Evolutionary conservation across 768 basidiomycete genomes (phyloP), one percentile per base, ranked within the genome.

Genomic region (Leccinellum rugosiceps): DNA sequence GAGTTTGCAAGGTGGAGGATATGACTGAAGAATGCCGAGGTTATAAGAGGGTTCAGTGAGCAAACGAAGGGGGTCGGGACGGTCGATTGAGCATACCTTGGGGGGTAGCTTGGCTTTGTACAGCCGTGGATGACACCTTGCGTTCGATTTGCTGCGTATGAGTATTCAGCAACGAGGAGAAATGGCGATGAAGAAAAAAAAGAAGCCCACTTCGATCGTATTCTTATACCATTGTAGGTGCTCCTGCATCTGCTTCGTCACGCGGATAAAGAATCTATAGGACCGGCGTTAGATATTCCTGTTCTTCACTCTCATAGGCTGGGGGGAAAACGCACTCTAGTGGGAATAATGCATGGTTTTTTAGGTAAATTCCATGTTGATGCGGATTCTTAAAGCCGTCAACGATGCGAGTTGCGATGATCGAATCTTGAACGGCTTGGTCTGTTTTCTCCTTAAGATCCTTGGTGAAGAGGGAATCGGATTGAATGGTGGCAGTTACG

Each of bases 371-470:
- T 21, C 82, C 84, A 57, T 84, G 81, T 63, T 84, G 83, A 56
- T 91, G 88, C 3, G 87, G 87, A 65, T 87, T 87, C 59, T 79
- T 82, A 74, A 88, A 90, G 7, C 85, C 90, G 62, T 92, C 90
- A 49, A 94, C 77, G 55, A 92, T 86, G 28, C 84, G 83, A 8
- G 83, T 90, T 3, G 88, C 84, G 26, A 85, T 77, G 53, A 92
- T 90, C 23, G 86, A 89, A 63, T 93, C 92, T 72, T 90, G 84
- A 26, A 91, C 85, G 0, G 87, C 81, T 71, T 87, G 85, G 52
- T 92, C 88, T 13, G 86, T 84, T 76, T 89, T 90, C 3, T 77
- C 73, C 67, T 87, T 88, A 49, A 93, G 74, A 70, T 92, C 88
- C 58, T 81, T 81, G 26, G 86, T 85, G 43, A 83, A 79, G 55